Evolutionary conservation across 2,329 filamentous ascomycete genomes (phyloP).

Genomic region (Chlorencoelia australis): DNA sequence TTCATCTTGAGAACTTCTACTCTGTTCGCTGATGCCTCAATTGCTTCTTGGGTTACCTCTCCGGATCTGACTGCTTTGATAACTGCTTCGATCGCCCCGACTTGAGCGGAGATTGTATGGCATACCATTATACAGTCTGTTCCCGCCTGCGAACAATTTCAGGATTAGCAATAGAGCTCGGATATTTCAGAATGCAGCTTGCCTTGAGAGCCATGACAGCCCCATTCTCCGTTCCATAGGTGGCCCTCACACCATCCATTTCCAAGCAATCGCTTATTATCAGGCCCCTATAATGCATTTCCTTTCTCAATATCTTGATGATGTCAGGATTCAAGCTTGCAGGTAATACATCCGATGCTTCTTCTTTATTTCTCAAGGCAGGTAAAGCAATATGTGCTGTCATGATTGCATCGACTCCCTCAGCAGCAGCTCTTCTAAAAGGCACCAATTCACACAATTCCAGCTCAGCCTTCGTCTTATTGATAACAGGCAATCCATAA

Average conservation of each 20-base stretch:
- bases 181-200: background rate
- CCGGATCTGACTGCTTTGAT: conserved; percentile 29
- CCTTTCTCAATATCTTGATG: conserved; percentile 31
- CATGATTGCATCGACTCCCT: conserved; percentile 35
- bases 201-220: conserved; percentile 31
- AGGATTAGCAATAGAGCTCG: background rate
- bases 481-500: conserved; percentile 32
- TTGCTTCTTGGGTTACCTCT: conserved; percentile 23
- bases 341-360: conserved; percentile 21
- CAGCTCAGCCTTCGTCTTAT: conserved; percentile 29
- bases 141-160: conserved; percentile 26
- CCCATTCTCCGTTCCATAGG: conserved; percentile 32
- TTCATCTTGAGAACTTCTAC: conserved; percentile 29
- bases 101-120: conserved; percentile 32
- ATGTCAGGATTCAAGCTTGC: conserved; percentile 31
- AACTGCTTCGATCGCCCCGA: conserved; percentile 31
- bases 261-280: conserved; percentile 36
- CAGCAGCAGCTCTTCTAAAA: conserved; percentile 32
- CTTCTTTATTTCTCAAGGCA: conserved; percentile 17
- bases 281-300: conserved; percentile 34
- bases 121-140: conserved; percentile 37
- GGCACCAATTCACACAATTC: conserved; percentile 34
- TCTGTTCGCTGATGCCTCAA: conserved; percentile 29
- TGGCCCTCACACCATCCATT: conserved; percentile 34
- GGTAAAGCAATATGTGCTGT: conserved; percentile 35